Evolutionary conservation across 2,329 filamentous ascomycete genomes (phyloP).

Genomic region (Clonostachys solani): DNA sequence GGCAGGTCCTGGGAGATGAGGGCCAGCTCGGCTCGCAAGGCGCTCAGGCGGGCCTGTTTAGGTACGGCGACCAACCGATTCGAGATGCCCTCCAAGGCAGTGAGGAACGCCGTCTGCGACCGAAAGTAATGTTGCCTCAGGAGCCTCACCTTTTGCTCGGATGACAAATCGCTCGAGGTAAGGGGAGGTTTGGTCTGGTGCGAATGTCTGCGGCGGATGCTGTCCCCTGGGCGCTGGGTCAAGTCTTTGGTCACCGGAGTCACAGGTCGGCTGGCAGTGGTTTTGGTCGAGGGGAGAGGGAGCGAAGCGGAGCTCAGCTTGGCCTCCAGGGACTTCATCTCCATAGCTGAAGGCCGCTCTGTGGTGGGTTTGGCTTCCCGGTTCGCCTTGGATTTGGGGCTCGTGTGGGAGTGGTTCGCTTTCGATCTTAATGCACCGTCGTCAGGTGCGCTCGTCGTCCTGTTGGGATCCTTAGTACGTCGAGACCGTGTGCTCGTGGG

Average conservation of each 20-base stretch:
- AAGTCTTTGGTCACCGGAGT: slow-evolving; percentile 55
- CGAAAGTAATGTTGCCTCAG: slow-evolving; percentile 80
- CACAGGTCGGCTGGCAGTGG: slow-evolving; percentile 41
- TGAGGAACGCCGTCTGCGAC: slow-evolving; percentile 75
- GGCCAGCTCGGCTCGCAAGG: slow-evolving; percentile 74
- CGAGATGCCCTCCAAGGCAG: slow-evolving; percentile 77
- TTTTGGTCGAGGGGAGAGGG: slow-evolving; percentile 54
- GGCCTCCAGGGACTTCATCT: slow-evolving; percentile 51
- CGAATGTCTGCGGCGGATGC: slow-evolving; percentile 54
- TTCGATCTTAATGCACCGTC: background rate
- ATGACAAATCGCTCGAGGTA: slow-evolving; percentile 57
- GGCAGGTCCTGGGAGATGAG: slow-evolving; percentile 78
- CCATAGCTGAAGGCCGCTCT: slow-evolving; percentile 44
- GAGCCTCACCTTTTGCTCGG: slow-evolving; percentile 64
- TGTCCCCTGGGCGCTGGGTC: slow-evolving; percentile 37
- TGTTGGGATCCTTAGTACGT: slow-evolving; percentile 31
- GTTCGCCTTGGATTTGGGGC: slow-evolving; percentile 12
- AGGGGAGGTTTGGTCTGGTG: slow-evolving; percentile 54
- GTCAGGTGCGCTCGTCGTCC: background rate
- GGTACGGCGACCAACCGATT: slow-evolving; percentile 80
- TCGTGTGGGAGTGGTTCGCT: slow-evolving; percentile 7
- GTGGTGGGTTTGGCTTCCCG: slow-evolving; percentile 24
- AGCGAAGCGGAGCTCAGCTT: slow-evolving; percentile 65
- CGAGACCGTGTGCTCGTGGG: slow-evolving; percentile 43
- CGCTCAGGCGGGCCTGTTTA: slow-evolving; percentile 76